Evolutionary conservation across 2,329 filamentous ascomycete genomes (phyloP), one percentile per base, ranked within the genome.

Genomic region (Alternaria longipes): DNA sequence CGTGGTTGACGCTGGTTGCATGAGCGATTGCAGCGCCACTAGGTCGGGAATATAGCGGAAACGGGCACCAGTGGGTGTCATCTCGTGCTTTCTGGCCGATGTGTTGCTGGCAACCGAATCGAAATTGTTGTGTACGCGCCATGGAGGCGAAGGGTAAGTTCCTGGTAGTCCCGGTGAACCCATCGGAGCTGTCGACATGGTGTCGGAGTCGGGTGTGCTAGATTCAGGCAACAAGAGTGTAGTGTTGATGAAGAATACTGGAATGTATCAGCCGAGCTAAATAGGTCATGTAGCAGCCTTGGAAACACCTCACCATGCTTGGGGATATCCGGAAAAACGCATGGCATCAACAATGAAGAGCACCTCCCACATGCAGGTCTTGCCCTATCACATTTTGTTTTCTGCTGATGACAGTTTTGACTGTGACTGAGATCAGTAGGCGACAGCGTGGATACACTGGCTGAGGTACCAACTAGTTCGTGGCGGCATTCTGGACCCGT

Each of bases 221-320:
- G 76, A 74, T 41, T 87, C 85, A 26, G 85, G 83, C 71, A 87
- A 89, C 3, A 87, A 87, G 69, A 89, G 87, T 38, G 83, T 85
- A 59, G 86, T 87, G 69, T 89, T 84, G 68, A 88, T 82, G 68
- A 89, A 90, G 7, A 85, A 86, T 42, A 90, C 85, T 85, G 69
- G 26, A 16, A 40, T 14, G 50, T 52, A 46, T 74, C 53, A 69
- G 61, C 12, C 34, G 18, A 34, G 38, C 42, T 30, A 24, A 47
- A 50, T 28, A 22, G 51, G 44, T 12, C 14, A 42, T 52, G 59
- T 42, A 18, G 26, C 11, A 26, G 22, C 4, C 18, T 41, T 22
- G 18, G 18, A 22, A 26, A 16, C n/a, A 36, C 58, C 79, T 42
- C 77, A 87, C 86, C 81, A 65, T 86, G 82, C 67, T 84, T 85